phyloP scores from a whole-genome alignment of 768 basidiomycete species.

The Xerocomellus intermedius region DNA sequence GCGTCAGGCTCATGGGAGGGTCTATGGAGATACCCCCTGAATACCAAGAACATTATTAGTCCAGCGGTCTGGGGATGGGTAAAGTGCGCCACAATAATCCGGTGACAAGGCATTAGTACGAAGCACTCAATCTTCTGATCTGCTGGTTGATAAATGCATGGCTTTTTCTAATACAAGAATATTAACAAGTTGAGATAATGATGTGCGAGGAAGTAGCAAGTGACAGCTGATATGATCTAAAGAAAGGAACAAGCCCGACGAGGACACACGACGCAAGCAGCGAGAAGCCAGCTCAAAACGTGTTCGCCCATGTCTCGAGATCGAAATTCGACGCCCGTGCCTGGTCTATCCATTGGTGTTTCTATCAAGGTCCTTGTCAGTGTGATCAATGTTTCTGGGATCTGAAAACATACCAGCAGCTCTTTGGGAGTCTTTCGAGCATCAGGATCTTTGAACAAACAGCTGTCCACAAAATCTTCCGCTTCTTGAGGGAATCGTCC shows the following conservation, averaged over 20 bases:
- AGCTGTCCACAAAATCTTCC: slow-evolving; percentile 85
- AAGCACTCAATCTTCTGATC: neutral
- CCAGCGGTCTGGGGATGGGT: no score
- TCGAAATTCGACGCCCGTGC: slow-evolving; percentile 62
- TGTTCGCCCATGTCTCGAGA: slow-evolving; percentile 78
- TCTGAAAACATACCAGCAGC: slow-evolving; percentile 51
- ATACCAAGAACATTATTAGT: slow-evolving; percentile 1
- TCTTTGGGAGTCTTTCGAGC: slow-evolving; percentile 84
- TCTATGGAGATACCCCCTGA: neutral
- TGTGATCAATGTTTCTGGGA: neutral
- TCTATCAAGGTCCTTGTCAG: slow-evolving; percentile 41
- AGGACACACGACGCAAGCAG: slow-evolving; percentile 8
- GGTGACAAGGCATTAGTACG: neutral
- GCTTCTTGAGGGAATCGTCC: slow-evolving; percentile 72
- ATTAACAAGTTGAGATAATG: slow-evolving; percentile 29
- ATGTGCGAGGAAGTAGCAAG: slow-evolving; percentile 30
- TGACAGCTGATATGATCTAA: slow-evolving; percentile 28
- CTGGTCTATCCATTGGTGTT: slow-evolving; percentile 71
- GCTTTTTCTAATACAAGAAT: slow-evolving; percentile 31
- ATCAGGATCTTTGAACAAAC: slow-evolving; percentile 88
- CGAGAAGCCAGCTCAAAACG: slow-evolving; percentile 47
- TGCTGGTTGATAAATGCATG: slow-evolving; percentile 12
- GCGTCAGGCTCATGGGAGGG: neutral
- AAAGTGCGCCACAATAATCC: neutral
- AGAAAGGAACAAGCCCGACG: slow-evolving; percentile 10